Evolutionary conservation across 163 green algal species (phyloP).

Genomic region (Prototheca cutis): DNA sequence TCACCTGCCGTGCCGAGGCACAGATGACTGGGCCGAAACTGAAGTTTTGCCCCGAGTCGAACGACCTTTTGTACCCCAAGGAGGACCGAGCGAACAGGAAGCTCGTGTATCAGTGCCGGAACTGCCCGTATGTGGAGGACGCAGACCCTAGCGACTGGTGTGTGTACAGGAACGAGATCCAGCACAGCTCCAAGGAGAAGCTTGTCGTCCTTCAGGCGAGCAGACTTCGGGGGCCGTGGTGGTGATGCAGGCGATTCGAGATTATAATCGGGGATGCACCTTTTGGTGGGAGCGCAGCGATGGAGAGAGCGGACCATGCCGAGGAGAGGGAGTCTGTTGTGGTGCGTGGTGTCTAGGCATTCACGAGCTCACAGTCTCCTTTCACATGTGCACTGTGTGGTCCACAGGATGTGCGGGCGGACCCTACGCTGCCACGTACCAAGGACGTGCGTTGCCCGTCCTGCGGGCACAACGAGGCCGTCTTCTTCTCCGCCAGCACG

Average conservation of each 20-base stretch:
- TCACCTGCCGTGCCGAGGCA: not conserved
- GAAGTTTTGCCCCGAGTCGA: conserved; percentile 78
- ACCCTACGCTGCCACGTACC: conserved; percentile 78
- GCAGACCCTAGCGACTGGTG: conserved; percentile 48
- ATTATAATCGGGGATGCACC: not conserved
- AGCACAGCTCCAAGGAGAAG: conserved; percentile 66
- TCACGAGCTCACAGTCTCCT: too few relatives aligned
- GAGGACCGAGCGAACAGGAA: conserved; percentile 65
- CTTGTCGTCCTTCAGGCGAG: conserved; percentile 49
- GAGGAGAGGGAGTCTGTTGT: too few relatives aligned
- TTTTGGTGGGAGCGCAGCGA: not conserved
- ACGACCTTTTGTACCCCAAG: conserved; percentile 80
- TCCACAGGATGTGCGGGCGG: conserved; percentile 65
- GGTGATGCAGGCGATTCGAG: too few relatives aligned
- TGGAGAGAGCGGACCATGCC: too few relatives aligned
- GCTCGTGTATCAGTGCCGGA: conserved; percentile 77
- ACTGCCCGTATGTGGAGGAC: conserved; percentile 70
- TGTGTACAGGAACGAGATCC: conserved; percentile 67
- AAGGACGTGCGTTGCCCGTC: conserved; percentile 64
- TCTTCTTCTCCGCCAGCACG: conserved; percentile 72
- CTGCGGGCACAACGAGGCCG: conserved; percentile 75
- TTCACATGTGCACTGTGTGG: too few relatives aligned
- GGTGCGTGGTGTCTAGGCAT: too few relatives aligned
- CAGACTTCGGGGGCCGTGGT: not conserved
- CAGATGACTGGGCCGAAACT: conserved; percentile 23